Evolutionary conservation across 306 rosid genomes (phyloP).

Genomic region (Senna siamea): DNA sequence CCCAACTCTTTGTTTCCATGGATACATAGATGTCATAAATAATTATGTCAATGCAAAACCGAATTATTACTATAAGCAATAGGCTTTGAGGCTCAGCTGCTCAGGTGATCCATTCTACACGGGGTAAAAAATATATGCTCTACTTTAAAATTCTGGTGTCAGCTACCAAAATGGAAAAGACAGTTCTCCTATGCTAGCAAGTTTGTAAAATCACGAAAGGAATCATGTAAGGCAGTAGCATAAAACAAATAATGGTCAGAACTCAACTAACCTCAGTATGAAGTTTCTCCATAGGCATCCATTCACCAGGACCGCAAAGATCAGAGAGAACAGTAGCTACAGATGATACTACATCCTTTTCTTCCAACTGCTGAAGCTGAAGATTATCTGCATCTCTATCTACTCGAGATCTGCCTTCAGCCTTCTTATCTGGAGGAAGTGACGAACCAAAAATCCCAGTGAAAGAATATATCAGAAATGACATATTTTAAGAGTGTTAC

Average conservation of each 20-base stretch:
- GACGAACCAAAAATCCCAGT: conserved; percentile 25
- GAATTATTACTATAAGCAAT: background rate
- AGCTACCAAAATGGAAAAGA: conserved; percentile 22
- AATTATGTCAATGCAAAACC: conserved; percentile 18
- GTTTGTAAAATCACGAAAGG: conserved; percentile 12
- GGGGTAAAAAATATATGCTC: background rate
- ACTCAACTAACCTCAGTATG: conserved; percentile 73
- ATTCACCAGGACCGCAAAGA: conserved; percentile 98
- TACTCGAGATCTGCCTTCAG: conserved; percentile 83
- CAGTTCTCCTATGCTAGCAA: conserved; percentile 10
- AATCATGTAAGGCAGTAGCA: background rate
- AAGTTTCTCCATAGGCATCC: conserved; percentile 99
- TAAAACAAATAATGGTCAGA: conserved; percentile 30
- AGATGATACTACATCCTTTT: conserved; percentile 98
- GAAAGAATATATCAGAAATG: background rate
- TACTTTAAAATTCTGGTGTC: conserved; percentile 5
- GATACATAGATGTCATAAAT: background rate
- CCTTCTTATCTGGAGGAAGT: conserved; percentile 78
- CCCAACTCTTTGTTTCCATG: background rate
- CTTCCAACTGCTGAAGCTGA: conserved; percentile 89
- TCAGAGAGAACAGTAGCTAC: conserved; percentile 97
- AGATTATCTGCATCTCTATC: conserved; percentile 91
- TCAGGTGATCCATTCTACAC: background rate
- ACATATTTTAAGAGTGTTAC: conserved; percentile 12
- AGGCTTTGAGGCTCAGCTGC: background rate